A percentile compares a stretch with the other conserved stretches of the same genome.
Conservation (phyloP, 2,329 filamentous ascomycete genomes). For the Xylariomycetidae sp. region DNA sequence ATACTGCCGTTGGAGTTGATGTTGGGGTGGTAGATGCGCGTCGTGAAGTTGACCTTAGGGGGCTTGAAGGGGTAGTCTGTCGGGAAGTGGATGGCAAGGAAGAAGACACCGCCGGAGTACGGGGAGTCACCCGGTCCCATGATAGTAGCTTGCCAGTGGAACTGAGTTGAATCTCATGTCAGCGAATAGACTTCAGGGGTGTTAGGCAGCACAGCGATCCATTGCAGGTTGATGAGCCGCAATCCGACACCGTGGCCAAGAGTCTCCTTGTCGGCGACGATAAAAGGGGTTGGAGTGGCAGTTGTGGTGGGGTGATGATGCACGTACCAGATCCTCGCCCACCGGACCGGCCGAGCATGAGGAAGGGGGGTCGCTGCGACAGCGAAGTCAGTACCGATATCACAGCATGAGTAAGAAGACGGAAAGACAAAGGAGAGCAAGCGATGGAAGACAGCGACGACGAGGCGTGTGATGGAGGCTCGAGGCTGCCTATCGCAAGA, state of each 20-base stretch:
- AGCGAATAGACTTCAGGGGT: conserved; percentile 18
- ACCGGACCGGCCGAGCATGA: conserved; percentile 97
- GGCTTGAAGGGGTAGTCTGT: conserved; percentile 99
- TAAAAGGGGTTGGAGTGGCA: no score
- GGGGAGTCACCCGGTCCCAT: conserved; percentile 99
- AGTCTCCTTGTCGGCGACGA: no score
- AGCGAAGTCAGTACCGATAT: conserved; percentile 24
- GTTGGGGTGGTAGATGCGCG: conserved; percentile 98
- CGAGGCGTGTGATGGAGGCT: not conserved
- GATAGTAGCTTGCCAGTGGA: conserved; percentile 99
- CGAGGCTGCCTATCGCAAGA: conserved; percentile 8
- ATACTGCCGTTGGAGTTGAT: conserved; percentile 99
- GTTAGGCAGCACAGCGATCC: not conserved
- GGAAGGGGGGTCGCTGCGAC: conserved; percentile 83
- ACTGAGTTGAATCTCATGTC: conserved; percentile 49
- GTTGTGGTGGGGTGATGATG: conserved; percentile 27
- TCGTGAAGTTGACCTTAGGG: conserved; percentile 99
- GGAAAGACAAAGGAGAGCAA: not conserved
- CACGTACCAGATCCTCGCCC: conserved; percentile 91
- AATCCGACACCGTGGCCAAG: no score
- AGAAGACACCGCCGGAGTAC: conserved; percentile 98
- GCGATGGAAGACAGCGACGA: not conserved
- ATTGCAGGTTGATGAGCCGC: no score
- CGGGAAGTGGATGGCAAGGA: conserved; percentile 97
- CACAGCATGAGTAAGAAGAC: conserved; percentile 7